These are phyloP conservation scores for Penicillium chermesinum DNA, from an alignment of 495 filamentous ascomycete genomes.

Conservation along the genomic window DNA sequence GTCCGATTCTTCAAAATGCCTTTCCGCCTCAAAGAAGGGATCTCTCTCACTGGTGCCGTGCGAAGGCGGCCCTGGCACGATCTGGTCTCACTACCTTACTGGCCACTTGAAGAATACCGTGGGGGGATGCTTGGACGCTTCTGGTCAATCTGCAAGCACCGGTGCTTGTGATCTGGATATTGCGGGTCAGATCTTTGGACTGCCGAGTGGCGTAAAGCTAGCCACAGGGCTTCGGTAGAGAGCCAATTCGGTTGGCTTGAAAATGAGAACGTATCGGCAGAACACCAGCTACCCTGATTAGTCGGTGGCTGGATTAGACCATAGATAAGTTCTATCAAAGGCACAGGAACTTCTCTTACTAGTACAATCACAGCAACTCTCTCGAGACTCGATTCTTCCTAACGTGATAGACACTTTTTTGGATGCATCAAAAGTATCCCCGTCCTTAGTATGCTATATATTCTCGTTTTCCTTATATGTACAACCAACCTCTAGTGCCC, in stretches of 20 bases:
- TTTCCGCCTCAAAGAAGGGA: slow-evolving; percentile 7
- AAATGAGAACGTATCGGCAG: no score
- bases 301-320: neutral
- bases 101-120: slow-evolving; percentile 23
- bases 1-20: slow-evolving; percentile 18
- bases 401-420: no score
- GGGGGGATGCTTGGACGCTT: slow-evolving; percentile 22
- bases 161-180: slow-evolving; percentile 14
- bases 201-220: slow-evolving; percentile 26
- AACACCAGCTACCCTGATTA: no score
- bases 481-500: no score
- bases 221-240: slow-evolving; percentile 1
- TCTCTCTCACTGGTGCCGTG: slow-evolving; percentile 14
- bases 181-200: slow-evolving; percentile 27
- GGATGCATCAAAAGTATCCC: no score
- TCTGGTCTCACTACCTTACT: slow-evolving; percentile 24
- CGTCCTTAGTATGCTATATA: no score
- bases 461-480: no score
- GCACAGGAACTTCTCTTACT: no score
- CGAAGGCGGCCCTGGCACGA: slow-evolving; percentile 5
- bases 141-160: slow-evolving; percentile 2
- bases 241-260: no score
- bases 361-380: no score
- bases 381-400: no score
- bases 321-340: no score